Evolutionary conservation across 2,329 filamentous ascomycete species (phyloP), one percentile per base, ranked within the genome.

Genomic region (Calonectria fujianensis): DNA sequence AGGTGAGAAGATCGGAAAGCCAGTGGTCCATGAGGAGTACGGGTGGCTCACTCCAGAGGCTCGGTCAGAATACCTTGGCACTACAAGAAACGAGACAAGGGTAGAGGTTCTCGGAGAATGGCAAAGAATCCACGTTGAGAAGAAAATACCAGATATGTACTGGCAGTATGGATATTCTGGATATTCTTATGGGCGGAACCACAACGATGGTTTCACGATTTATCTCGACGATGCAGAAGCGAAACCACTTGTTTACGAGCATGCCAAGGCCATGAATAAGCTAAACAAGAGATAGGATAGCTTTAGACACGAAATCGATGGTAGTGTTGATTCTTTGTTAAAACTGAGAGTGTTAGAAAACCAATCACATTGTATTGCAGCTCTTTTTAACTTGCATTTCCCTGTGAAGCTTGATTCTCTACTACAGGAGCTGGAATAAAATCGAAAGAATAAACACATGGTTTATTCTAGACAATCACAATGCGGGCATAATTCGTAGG

Each of bases 151-250:
- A 1, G 89, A 90, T 75, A 85, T 90, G 86, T 91, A 87, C 81
- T 91, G 89, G 90, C 90, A 91, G 16, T 91, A 85, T 77, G 90
- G 90, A 0, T 91, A 84, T 78, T 87, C 85, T 18, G 84, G 84
- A 0, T 91, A 87, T 75, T 90, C 88, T 8, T 90, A 89, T 69
- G 89, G 90, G 1, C 85, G 86, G 32, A 91, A 91, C 79, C 83
- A 91, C 69, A 83, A 91, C 61, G 67, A 91, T 74, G 90, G 89
- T 0, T 91, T 91, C 78, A 91, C 90, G 5, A 90, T 91, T 72
- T 91, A 85, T 77, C 75, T 91, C 50, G 89, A 91, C 27, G 86
- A 89, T 31, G 83, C 84, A 4, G 85, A 90, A 80, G 88, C 87
- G 0, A 80, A 86, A 77, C 71, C 80, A 20, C 76, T 89, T 35